Conservation (phyloP, 2,329 filamentous ascomycete species). For the Alternaria sp. region DNA sequence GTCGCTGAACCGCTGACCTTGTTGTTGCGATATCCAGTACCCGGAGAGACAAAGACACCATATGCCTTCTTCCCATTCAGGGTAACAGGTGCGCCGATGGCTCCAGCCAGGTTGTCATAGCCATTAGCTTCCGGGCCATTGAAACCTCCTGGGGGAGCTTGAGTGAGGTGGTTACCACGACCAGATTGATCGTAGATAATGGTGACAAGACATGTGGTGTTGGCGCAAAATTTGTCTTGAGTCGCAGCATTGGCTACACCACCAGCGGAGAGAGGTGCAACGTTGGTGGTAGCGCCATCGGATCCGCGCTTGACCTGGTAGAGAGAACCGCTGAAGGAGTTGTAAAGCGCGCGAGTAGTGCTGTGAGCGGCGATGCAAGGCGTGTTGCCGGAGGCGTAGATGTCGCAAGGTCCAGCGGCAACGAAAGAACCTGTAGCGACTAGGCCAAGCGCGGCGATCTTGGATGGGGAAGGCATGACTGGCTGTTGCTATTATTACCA, state of each 20-base stretch:
- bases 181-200: constrained; percentile 72
- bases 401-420: constrained; percentile 65
- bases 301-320: constrained; percentile 67
- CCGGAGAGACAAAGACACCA: constrained; percentile 67
- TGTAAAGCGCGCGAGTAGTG: constrained; percentile 69
- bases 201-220: constrained; percentile 68
- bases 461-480: constrained; percentile 15
- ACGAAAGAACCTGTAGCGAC: constrained; percentile 14
- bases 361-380: constrained; percentile 70
- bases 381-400: constrained; percentile 64
- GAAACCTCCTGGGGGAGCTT: constrained; percentile 65
- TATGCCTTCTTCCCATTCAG: constrained; percentile 68
- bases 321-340: constrained; percentile 58
- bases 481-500: not conserved
- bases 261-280: constrained; percentile 62
- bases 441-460: constrained; percentile 16
- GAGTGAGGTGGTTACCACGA: constrained; percentile 66
- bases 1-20: constrained; percentile 58
- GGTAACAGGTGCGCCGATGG: constrained; percentile 66
- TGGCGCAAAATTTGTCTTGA: constrained; percentile 67
- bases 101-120: constrained; percentile 66
- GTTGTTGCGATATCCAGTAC: constrained; percentile 69
- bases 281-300: constrained; percentile 56
- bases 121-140: constrained; percentile 62
- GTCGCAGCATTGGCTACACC: constrained; percentile 66